Evolutionary conservation across 2,329 filamentous ascomycete species (phyloP).

Genomic region (Ceratocystis eucalypticola): DNA sequence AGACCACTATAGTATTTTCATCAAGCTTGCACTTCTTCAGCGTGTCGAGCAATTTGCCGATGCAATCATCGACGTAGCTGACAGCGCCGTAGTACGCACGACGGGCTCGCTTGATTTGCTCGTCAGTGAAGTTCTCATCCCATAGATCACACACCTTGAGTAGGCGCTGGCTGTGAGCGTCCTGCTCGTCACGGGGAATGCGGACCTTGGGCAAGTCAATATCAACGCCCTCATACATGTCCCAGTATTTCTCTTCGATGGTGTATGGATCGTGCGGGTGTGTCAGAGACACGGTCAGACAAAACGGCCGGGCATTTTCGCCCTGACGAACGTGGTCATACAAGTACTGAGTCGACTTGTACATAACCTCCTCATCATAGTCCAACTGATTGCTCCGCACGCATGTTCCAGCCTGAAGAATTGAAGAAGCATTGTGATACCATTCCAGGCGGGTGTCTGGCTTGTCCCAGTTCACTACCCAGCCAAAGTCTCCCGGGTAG

Average conservation of each 20-base stretch:
- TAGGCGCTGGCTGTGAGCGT: conserved; percentile 74
- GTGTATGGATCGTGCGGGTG: conserved; percentile 93
- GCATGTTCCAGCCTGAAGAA: conserved; percentile 76
- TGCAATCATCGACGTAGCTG: conserved; percentile 86
- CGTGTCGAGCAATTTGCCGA: conserved; percentile 66
- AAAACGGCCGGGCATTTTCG: conserved; percentile 61
- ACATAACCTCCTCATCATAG: conserved; percentile 94
- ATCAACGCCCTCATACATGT: conserved; percentile 76
- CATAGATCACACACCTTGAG: conserved; percentile 78
- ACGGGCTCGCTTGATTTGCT: conserved; percentile 73
- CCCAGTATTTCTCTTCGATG: conserved; percentile 88
- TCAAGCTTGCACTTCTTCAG: conserved; percentile 67
- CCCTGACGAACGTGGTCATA: conserved; percentile 83
- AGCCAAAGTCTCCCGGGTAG: conserved; percentile 87
- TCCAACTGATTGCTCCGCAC: conserved; percentile 89
- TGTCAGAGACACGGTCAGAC: conserved; percentile 78
- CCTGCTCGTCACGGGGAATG: conserved; percentile 68
- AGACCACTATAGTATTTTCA: conserved; percentile 80
- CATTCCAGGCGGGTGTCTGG: conserved; percentile 76
- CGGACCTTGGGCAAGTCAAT: conserved; percentile 68
- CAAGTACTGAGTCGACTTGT: conserved; percentile 74
- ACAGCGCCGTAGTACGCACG: conserved; percentile 87
- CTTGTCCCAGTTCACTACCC: conserved; percentile 92
- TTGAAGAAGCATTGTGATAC: conserved; percentile 93
- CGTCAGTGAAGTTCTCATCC: conserved; percentile 69